Evolutionary conservation across 2,329 filamentous ascomycete species (phyloP).

Genomic region (Metarhizium brunneum): DNA sequence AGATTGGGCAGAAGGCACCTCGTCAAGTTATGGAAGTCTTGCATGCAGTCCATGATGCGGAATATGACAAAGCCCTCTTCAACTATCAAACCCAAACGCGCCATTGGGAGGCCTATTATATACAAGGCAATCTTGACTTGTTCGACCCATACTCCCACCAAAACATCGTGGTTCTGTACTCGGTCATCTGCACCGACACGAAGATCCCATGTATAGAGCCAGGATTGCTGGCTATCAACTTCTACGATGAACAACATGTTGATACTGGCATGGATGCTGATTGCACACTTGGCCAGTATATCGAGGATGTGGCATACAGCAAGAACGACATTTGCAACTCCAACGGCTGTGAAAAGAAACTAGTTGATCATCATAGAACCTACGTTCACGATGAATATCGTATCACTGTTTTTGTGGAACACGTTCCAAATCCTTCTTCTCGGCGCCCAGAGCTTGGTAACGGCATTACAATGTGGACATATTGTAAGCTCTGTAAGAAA

Average conservation of each 20-base stretch:
- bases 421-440: slow-evolving; percentile 32
- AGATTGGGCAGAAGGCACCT: slow-evolving; percentile 68
- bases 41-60: slow-evolving; percentile 89
- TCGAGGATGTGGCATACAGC: slow-evolving; percentile 76
- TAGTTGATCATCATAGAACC: slow-evolving; percentile 89
- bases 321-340: slow-evolving; percentile 71
- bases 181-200: slow-evolving; percentile 84
- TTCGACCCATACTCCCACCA: slow-evolving; percentile 96
- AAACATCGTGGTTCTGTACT: slow-evolving; percentile 91
- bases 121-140: slow-evolving; percentile 76
- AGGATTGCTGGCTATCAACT: slow-evolving; percentile 79
- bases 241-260: slow-evolving; percentile 88
- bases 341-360: slow-evolving; percentile 77
- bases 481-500: slow-evolving; percentile 82
- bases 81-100: slow-evolving; percentile 90
- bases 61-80: slow-evolving; percentile 91
- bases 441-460: slow-evolving; percentile 33
- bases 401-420: slow-evolving; percentile 80
- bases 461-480: slow-evolving; percentile 95
- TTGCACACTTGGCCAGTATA: slow-evolving; percentile 88
- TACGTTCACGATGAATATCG: slow-evolving; percentile 96
- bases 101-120: slow-evolving; percentile 95
- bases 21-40: slow-evolving; percentile 87
- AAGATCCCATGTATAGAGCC: slow-evolving; percentile 91
- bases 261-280: slow-evolving; percentile 66